Evolutionary conservation across 225 moss, liverwort and hornwort species (phyloP), one percentile per base, ranked within the genome.

Genomic region (Pseudoscleropodium purum): DNA sequence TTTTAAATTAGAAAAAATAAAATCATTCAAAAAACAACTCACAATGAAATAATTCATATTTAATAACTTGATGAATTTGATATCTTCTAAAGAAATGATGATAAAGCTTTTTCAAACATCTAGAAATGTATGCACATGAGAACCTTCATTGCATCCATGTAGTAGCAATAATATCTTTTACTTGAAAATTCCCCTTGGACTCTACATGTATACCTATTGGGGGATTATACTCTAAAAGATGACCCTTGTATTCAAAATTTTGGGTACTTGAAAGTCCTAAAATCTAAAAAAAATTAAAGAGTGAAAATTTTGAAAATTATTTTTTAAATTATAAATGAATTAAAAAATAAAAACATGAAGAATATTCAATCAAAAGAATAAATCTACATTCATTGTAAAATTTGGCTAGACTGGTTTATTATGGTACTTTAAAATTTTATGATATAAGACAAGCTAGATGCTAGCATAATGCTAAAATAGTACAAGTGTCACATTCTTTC

Each of bases 281-380:
- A 26, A 59, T 3, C 18, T 80, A 39, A 18, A 0, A 57, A 57
- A 18, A 79, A 11, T n/a, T 1, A 39, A 59, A 39, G 3, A 59
- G 1, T 4, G 1, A 7, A 0, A 9, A 6, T 9, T 37, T 9
- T 15, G 2, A 1, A 10, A 78, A 36, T 5, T 14, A 2, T 0
- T 5, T 54, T 23, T 5, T 1, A 36, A 15, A 78, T 78, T 15
- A 2, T 8, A 37, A 56, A 24, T 78, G 25, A 9, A 15, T 77
- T 79, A 16, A 0, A 54, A 52, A 26, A 37, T 4, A 17, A 79
- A 56, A 26, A 25, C 34, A 52, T 14, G 23, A 8, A 7, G 6
- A 26, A 1, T 0, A 17, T 59, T 30, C 21, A 31, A 43, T 45
- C 2, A 81, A 82, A 62, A 15, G 34, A 83, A 49, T 16, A 7